phyloP scores from a whole-genome alignment of 1,284 basidiomycete genomes.

The Cronartium quercuum region DNA sequence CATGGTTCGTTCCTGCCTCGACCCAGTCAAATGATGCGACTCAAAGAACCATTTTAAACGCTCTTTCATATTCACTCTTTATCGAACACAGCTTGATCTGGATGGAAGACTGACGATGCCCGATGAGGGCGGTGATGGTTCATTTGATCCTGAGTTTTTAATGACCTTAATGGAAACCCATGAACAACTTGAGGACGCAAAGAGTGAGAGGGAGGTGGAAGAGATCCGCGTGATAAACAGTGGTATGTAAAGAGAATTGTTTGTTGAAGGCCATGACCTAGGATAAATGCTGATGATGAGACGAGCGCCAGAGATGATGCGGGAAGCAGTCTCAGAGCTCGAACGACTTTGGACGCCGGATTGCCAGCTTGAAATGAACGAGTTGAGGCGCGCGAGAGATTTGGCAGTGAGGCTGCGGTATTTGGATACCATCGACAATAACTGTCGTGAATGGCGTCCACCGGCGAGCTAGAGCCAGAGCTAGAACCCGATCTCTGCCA shows the following conservation, averaged over 20 bases:
- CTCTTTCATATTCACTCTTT: neutral
- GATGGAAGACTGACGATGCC: conserved; percentile 12
- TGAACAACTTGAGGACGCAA: conserved; percentile 68
- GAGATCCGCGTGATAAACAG: conserved; percentile 58
- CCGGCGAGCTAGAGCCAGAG: neutral
- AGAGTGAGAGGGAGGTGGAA: conserved; percentile 55
- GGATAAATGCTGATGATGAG: neutral
- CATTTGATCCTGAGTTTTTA: conserved; percentile 67
- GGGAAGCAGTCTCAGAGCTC: neutral
- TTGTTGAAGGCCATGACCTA: neutral
- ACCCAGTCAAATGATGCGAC: neutral
- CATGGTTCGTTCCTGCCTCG: neutral
- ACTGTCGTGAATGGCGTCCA: neutral
- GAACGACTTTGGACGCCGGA: neutral
- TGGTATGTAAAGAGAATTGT: conserved; percentile 52
- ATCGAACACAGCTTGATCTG: neutral
- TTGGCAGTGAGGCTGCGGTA: neutral
- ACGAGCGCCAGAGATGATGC: neutral
- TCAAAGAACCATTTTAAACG: neutral
- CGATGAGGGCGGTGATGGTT: conserved; percentile 54
- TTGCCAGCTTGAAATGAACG: neutral
- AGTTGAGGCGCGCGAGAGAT: neutral
- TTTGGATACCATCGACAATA: neutral
- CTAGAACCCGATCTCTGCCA: too few species aligned
- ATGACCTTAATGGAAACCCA: conserved; percentile 73